Conservation (phyloP, 2,329 filamentous ascomycete genomes). For the Exserohilum turcica region DNA sequence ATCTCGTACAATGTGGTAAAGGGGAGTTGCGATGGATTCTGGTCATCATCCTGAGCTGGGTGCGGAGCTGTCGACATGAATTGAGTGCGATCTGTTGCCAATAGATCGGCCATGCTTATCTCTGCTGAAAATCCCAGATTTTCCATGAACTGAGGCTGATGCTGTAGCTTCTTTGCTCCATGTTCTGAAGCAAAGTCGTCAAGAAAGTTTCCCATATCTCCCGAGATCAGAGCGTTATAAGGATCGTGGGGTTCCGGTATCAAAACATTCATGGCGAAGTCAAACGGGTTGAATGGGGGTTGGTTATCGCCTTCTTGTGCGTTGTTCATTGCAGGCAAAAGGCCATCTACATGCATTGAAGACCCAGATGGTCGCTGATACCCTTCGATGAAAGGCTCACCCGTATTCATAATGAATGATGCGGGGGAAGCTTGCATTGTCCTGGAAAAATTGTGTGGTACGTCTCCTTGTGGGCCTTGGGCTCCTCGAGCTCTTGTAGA, state of each 20-base stretch:
- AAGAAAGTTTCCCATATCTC: constrained; percentile 58
- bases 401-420: constrained; percentile 8
- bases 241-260: constrained; percentile 15
- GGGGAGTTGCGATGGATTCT: constrained; percentile 25
- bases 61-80: constrained; percentile 43
- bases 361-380: constrained; percentile 7
- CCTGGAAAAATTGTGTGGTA: constrained; percentile 3
- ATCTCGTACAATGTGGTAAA: constrained; percentile 29
- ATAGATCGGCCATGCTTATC: constrained; percentile 61
- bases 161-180: constrained; percentile 58
- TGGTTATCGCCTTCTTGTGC: constrained; percentile 1
- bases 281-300: constrained; percentile 14
- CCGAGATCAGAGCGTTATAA: constrained; percentile 44
- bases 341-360: constrained; percentile 26
- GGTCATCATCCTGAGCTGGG: constrained; percentile 28
- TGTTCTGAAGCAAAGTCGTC: constrained; percentile 63
- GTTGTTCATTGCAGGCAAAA: constrained; percentile 29
- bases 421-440: constrained; percentile 18
- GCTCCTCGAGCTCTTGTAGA: not conserved
- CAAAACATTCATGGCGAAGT: constrained; percentile 1
- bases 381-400: constrained; percentile 2
- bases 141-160: constrained; percentile 67
- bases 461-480: not conserved
- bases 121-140: constrained; percentile 69
- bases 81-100: constrained; percentile 42